Base-by-base conservation (phyloP, 768 basidiomycete species). In the Leucogyrophana mollusca region DNA sequence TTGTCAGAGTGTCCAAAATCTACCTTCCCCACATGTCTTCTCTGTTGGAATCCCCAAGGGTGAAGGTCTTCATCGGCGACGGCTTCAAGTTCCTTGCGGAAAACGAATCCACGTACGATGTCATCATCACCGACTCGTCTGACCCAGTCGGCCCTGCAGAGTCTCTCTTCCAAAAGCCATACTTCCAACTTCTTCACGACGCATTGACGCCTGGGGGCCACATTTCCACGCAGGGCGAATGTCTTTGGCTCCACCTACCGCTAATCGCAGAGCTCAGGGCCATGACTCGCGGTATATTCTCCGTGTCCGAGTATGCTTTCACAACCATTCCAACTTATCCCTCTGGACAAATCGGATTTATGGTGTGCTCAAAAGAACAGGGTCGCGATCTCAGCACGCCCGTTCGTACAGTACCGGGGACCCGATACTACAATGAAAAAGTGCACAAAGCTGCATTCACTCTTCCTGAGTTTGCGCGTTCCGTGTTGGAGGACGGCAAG, bases 271-370 rank as follows among this genome's bases (percentile, higher is more conserved):
- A 85, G 48, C 79, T 97, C 43, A 77, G 80, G 50, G 67, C 70
- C 45, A 86, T 82, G 66, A 87, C 87, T 34, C 73, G 78, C 45
- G 69, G 71, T 37, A 69, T 96, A 50, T 99, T 97, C 76, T 76
- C 87, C 32, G 79, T 81, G 14, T 75, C 84, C 33, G 87, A 92
- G 60, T 99, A 96, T 64, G 96, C 93, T 13, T 96, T 78, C 70
- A 94, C 94, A 50, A 97, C 94, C 17, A 94, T 98, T 55, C 95
- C 95, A 1, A 96, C 94, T 13, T 99, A 99, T 70, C 96, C 96
- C 16, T 87, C 90, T n/a, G 96, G 96, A 30, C 94, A 94, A 62
- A 99, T 98, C 58, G 94, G 96, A 18, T 94, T 94, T 71, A 77
- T 94, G 55, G 74, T 97, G 37, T 90, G 88, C 66, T 85, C 93